Evolutionary conservation across 2,329 filamentous ascomycete species (phyloP).

Genomic region (Raffaelea deltoideospora): DNA sequence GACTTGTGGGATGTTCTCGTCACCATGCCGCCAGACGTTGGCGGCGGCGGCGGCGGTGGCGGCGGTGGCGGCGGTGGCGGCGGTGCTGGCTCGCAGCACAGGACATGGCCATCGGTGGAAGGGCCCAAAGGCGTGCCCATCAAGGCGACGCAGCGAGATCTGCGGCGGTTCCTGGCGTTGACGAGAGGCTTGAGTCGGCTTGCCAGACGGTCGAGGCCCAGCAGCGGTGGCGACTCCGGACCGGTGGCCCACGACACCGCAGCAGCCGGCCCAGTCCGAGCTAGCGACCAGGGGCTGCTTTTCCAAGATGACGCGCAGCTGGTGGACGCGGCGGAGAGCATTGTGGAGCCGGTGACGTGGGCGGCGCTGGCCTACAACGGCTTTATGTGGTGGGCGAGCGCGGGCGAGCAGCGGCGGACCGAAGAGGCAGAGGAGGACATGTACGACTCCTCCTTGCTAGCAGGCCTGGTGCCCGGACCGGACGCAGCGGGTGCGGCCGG

Average conservation of each 20-base stretch:
- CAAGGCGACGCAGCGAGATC: slow-evolving; percentile 80
- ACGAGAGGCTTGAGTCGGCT: slow-evolving; percentile 44
- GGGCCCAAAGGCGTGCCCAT: slow-evolving; percentile 47
- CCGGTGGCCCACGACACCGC: background rate
- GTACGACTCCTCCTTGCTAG: slow-evolving; percentile 39
- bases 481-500: slow-evolving; percentile 4
- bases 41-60: background rate
- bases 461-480: slow-evolving; percentile 27
- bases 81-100: slow-evolving; percentile 31
- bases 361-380: slow-evolving; percentile 62
- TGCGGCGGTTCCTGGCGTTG: slow-evolving; percentile 62
- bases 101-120: slow-evolving; percentile 63
- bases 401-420: slow-evolving; percentile 53
- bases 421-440: slow-evolving; percentile 43
- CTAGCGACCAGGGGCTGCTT: background rate
- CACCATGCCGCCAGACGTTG: slow-evolving; percentile 47
- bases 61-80: background rate
- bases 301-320: slow-evolving; percentile 19
- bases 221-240: slow-evolving; percentile 7
- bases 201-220: slow-evolving; percentile 1
- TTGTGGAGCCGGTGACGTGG: slow-evolving; percentile 53
- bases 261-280: slow-evolving; percentile 9
- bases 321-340: slow-evolving; percentile 35
- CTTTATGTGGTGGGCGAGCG: slow-evolving; percentile 85
- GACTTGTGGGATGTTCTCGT: slow-evolving; percentile 82